Percentiles rank a stretch among this genome's conserved stretches.
Evolutionary conservation across 345 rosid genomes (phyloP).

Genomic region (Moricandia arvensis): DNA sequence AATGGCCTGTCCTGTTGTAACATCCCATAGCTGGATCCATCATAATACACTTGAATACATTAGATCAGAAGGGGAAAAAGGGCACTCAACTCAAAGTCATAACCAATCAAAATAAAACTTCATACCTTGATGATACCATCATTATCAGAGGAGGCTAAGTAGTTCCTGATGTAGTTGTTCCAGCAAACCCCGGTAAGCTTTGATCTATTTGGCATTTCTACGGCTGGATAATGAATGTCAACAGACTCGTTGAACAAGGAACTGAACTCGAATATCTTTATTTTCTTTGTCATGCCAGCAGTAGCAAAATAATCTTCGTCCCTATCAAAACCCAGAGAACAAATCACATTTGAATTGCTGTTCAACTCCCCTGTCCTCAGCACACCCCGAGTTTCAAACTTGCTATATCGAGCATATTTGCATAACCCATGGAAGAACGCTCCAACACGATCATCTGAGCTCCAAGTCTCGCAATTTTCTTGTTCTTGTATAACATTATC

Average conservation of each 20-base stretch:
- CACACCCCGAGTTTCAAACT: slow-evolving; percentile 71
- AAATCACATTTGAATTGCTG: slow-evolving; percentile 83
- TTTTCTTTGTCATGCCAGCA: slow-evolving; percentile 94
- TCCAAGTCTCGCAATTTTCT: slow-evolving; percentile 46
- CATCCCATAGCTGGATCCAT: slow-evolving; percentile 87
- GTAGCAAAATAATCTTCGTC: slow-evolving; percentile 90
- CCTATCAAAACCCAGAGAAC: slow-evolving; percentile 85
- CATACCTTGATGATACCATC: slow-evolving; percentile 92
- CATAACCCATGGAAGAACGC: slow-evolving; percentile 86
- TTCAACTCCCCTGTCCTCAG: slow-evolving; percentile 80
- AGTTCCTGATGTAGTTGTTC: slow-evolving; percentile 92
- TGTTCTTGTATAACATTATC: slow-evolving; percentile 40
- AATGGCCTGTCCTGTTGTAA: slow-evolving; percentile 77
- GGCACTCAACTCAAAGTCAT: slow-evolving; percentile 5
- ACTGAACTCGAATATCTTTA: slow-evolving; percentile 84
- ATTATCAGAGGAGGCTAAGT: slow-evolving; percentile 92
- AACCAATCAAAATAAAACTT: slow-evolving; percentile 4
- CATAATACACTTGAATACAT: slow-evolving; percentile 25
- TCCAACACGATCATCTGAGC: slow-evolving; percentile 61
- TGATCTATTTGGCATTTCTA: slow-evolving; percentile 88
- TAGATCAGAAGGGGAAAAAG: slow-evolving; percentile 9
- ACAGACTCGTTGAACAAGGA: slow-evolving; percentile 72
- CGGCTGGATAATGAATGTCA: slow-evolving; percentile 86
- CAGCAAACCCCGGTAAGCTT: slow-evolving; percentile 86
- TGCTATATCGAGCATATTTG: slow-evolving; percentile 87